Evolutionary conservation across 345 rosid species (phyloP).

Genomic region (Populus simonii): DNA sequence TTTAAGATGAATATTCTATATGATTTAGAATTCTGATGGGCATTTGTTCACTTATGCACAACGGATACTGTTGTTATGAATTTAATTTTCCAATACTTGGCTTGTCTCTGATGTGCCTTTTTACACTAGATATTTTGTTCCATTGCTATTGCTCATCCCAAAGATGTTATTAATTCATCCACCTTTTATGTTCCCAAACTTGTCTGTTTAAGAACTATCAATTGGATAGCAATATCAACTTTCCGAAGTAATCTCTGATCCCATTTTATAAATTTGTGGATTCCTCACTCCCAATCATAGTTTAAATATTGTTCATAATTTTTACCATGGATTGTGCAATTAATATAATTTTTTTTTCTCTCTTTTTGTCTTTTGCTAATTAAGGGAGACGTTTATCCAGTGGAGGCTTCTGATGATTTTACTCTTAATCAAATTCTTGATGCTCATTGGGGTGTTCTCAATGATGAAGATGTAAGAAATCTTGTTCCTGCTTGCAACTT

Average conservation of each 20-base stretch:
- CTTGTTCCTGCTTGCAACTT: slow-evolving; percentile 5
- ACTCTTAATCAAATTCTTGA: slow-evolving; percentile 65
- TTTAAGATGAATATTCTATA: neutral
- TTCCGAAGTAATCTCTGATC: no score
- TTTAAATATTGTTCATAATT: neutral
- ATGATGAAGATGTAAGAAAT: slow-evolving; percentile 78
- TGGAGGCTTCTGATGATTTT: slow-evolving; percentile 56
- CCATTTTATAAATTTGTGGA: neutral
- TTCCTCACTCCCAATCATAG: neutral
- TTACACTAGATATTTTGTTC: neutral
- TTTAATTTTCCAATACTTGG: neutral
- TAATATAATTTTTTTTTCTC: neutral
- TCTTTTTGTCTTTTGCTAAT: neutral
- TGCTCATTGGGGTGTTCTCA: slow-evolving; percentile 93
- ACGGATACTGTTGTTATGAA: neutral
- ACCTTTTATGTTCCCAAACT: neutral
- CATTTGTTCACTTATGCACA: neutral
- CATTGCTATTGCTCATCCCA: neutral
- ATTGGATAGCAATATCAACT: neutral
- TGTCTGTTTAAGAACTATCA: neutral
- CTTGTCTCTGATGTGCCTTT: neutral
- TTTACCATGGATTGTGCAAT: slow-evolving; percentile 1
- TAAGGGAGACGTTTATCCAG: slow-evolving; percentile 97
- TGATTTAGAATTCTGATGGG: neutral
- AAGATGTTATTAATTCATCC: neutral